These are phyloP conservation scores for Cruciata laevipes DNA, from an alignment of 257 asterid genomes.

Conservation along the genomic window DNA sequence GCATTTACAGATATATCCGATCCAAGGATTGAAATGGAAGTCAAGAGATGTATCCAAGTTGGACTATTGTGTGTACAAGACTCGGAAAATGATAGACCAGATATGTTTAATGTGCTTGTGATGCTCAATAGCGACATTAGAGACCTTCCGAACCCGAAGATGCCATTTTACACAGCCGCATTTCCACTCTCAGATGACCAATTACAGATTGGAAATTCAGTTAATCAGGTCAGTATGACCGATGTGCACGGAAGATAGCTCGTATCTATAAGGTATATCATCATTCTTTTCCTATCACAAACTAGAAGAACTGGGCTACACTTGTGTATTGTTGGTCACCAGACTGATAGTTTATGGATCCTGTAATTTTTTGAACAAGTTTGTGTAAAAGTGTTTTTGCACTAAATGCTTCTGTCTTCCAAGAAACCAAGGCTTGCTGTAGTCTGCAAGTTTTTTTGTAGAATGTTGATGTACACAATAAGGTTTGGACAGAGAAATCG, in stretches of 20 bases:
- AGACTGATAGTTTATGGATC: too few relatives aligned
- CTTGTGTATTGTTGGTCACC: background rate
- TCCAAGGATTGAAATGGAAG: background rate
- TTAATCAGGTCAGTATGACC: constrained; percentile 31
- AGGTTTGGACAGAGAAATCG: too few relatives aligned
- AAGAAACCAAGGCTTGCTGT: too few relatives aligned
- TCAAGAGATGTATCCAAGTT: background rate
- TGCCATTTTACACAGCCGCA: constrained; percentile 26
- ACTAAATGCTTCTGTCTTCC: background rate
- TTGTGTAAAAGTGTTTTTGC: too few relatives aligned
- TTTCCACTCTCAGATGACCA: constrained; percentile 20
- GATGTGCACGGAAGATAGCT: constrained; percentile 31
- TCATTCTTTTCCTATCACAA: background rate
- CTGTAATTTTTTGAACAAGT: too few relatives aligned
- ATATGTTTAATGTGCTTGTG: constrained; percentile 35
- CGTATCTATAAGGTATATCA: background rate
- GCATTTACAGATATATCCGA: constrained; percentile 24
- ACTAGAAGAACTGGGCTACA: background rate
- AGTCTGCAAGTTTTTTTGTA: too few relatives aligned
- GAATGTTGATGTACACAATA: too few relatives aligned
- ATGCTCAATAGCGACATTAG: constrained; percentile 44
- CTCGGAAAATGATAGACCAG: constrained; percentile 47
- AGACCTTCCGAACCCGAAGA: constrained; percentile 44
- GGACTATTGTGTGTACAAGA: constrained; percentile 38
- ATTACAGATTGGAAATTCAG: constrained; percentile 27